Conservation (phyloP, 768 basidiomycete genomes). For the Astraeus odoratus region DNA sequence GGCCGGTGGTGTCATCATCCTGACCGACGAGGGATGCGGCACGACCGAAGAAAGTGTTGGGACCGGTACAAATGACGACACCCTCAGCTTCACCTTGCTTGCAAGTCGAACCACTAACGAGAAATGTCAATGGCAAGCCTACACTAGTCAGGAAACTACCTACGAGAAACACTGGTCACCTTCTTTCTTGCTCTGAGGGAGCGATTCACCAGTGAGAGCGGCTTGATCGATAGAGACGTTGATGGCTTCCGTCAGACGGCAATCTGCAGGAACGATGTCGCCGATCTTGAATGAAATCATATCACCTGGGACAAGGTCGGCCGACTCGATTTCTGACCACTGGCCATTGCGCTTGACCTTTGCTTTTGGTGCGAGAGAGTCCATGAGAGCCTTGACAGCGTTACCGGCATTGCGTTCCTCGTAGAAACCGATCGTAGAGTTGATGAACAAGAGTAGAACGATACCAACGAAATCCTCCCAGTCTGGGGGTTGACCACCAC, state of each 20-base stretch:
- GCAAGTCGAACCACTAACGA: slow-evolving; percentile 83
- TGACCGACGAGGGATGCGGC: slow-evolving; percentile 96
- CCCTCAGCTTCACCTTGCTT: slow-evolving; percentile 99
- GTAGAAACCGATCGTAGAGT: slow-evolving; percentile 97
- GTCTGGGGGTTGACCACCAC: slow-evolving; percentile 78
- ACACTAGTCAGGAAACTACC: slow-evolving; percentile 29
- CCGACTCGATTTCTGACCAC: slow-evolving; percentile 89
- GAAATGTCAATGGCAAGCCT: not conserved
- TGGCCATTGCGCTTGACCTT: slow-evolving; percentile 80
- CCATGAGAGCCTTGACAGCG: slow-evolving; percentile 99
- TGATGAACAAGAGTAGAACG: slow-evolving; percentile 83
- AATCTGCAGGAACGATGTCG: slow-evolving; percentile 96
- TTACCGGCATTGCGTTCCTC: slow-evolving; percentile 97
- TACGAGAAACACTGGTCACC: slow-evolving; percentile 98
- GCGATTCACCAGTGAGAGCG: slow-evolving; percentile 94
- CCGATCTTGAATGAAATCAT: slow-evolving; percentile 98
- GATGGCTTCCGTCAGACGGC: slow-evolving; percentile 93
- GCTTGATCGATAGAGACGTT: slow-evolving; percentile 99
- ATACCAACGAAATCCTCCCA: slow-evolving; percentile 99
- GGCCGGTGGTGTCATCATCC: slow-evolving; percentile 96
- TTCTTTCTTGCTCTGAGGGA: slow-evolving; percentile 86
- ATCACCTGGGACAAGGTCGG: slow-evolving; percentile 89
- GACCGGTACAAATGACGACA: slow-evolving; percentile 95
- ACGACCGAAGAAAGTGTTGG: slow-evolving; percentile 98
- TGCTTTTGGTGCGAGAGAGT: slow-evolving; percentile 96